phyloP scores from a whole-genome alignment of 768 basidiomycete species.

The Xanthoconium purpureum region DNA sequence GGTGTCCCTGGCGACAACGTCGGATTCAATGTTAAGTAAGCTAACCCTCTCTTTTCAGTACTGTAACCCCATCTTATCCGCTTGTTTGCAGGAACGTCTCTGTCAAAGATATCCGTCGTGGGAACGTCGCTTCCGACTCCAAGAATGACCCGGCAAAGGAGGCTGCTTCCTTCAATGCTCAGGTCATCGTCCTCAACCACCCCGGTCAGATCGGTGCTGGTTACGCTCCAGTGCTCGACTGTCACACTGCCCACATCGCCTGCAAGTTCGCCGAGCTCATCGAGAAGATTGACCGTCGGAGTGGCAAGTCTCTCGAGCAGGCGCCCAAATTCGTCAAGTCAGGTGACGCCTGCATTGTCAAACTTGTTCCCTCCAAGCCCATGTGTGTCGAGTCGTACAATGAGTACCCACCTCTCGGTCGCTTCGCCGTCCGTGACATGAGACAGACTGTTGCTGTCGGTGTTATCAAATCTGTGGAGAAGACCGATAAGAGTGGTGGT shows the following conservation, averaged over 20 bases:
- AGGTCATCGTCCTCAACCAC: constrained; percentile 99
- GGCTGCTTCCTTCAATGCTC: constrained; percentile 98
- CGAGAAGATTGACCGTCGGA: constrained; percentile 99
- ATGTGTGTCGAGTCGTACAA: constrained; percentile 94
- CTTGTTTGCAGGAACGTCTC: constrained; percentile 82
- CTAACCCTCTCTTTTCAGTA: constrained; percentile 9
- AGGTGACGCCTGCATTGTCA: constrained; percentile 98
- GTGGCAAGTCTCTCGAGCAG: constrained; percentile 88
- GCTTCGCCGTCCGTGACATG: constrained; percentile 99
- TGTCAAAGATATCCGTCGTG: constrained; percentile 99
- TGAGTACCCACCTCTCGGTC: constrained; percentile 98
- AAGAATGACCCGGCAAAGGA: constrained; percentile 99
- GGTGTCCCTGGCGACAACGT: constrained; percentile 99
- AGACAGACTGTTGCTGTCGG: constrained; percentile 98
- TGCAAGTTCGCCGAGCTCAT: constrained; percentile 99
- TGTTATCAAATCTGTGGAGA: constrained; percentile 97
- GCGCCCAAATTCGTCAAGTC: constrained; percentile 98
- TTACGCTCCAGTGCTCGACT: constrained; percentile 98
- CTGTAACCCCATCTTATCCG: neutral
- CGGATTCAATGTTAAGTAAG: constrained; percentile 96
- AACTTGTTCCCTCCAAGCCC: constrained; percentile 94
- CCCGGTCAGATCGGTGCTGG: constrained; percentile 99
- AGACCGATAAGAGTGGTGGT: constrained; percentile 84
- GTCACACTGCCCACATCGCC: constrained; percentile 99
- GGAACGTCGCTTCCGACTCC: constrained; percentile 98